Conservation (phyloP, 345 rosid genomes). For the Syzygium aqueum region DNA sequence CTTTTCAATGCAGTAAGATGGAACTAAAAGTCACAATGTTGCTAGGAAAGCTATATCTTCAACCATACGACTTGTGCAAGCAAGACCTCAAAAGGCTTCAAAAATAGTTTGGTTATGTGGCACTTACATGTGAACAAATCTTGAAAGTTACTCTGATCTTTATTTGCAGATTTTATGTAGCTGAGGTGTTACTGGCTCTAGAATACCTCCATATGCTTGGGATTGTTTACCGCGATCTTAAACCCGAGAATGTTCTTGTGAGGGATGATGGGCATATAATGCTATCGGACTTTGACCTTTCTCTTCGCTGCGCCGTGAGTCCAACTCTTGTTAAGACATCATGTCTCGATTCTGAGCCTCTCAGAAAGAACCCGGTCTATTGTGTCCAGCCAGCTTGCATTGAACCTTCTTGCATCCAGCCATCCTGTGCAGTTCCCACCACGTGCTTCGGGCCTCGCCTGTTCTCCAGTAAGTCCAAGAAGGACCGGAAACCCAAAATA, state of each 20-base stretch:
- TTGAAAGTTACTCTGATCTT: background rate
- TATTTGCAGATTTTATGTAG: slow-evolving; percentile 58
- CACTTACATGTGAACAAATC: background rate
- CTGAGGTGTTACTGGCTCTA: slow-evolving; percentile 59
- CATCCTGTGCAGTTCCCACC: slow-evolving; percentile 71
- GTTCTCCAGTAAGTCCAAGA: slow-evolving; percentile 80
- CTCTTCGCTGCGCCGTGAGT: slow-evolving; percentile 76
- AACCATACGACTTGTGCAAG: background rate
- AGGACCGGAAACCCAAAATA: slow-evolving; percentile 59
- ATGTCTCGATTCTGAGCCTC: slow-evolving; percentile 59
- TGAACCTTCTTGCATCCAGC: slow-evolving; percentile 87
- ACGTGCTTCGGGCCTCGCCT: slow-evolving; percentile 80
- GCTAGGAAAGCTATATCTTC: background rate
- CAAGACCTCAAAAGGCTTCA: too few species aligned
- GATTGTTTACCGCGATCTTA: slow-evolving; percentile 69
- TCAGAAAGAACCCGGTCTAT: slow-evolving; percentile 59
- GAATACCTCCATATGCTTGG: slow-evolving; percentile 84
- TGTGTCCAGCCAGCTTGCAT: slow-evolving; percentile 84
- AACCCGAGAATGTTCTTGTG: slow-evolving; percentile 77
- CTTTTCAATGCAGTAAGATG: background rate
- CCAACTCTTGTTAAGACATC: slow-evolving; percentile 70
- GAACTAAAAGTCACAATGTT: background rate
- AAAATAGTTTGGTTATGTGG: background rate
- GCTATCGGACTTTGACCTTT: slow-evolving; percentile 81
- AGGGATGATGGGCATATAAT: slow-evolving; percentile 76